These are phyloP conservation scores for Endocladia muricata DNA, from an alignment of 31 red algal species.

Conservation along the genomic window DNA sequence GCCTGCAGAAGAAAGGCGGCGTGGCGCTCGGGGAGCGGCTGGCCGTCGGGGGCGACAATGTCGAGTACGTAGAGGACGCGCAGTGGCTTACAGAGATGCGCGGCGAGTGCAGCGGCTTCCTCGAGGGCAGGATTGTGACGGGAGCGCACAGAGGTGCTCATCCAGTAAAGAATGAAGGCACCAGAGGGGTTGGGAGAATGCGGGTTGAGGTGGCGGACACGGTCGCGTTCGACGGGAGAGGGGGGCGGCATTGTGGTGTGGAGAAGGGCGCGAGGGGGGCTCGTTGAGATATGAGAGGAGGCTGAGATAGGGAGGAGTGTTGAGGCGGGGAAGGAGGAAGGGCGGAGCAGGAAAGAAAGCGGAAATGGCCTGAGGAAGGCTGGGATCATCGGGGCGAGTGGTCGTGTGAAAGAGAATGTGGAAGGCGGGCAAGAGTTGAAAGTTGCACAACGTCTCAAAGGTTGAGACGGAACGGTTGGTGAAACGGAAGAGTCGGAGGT, in stretches of 20 bases:
- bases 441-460: too few relatives aligned
- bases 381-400: too few relatives aligned
- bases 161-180: conserved; percentile 48
- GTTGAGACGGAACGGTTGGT: too few relatives aligned
- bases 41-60: conserved; percentile 30
- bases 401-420: too few relatives aligned
- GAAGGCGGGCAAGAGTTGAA: too few relatives aligned
- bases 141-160: conserved; percentile 31
- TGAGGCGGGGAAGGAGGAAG: background rate
- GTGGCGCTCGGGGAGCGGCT: conserved; percentile 59
- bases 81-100: conserved; percentile 18
- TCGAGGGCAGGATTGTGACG: conserved; percentile 42
- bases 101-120: conserved; percentile 31
- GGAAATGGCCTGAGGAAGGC: too few relatives aligned
- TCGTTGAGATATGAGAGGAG: too few relatives aligned
- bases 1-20: conserved; percentile 43
- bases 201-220: conserved; percentile 27
- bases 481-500: too few relatives aligned
- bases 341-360: too few relatives aligned
- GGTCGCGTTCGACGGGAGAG: conserved; percentile 21
- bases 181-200: conserved; percentile 3
- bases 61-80: conserved; percentile 35
- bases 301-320: background rate
- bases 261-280: too few relatives aligned
- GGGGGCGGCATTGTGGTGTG: too few relatives aligned